Evolutionary conservation across 2,329 filamentous ascomycete genomes (phyloP).

Genomic region (Diaporthe nobilis): DNA sequence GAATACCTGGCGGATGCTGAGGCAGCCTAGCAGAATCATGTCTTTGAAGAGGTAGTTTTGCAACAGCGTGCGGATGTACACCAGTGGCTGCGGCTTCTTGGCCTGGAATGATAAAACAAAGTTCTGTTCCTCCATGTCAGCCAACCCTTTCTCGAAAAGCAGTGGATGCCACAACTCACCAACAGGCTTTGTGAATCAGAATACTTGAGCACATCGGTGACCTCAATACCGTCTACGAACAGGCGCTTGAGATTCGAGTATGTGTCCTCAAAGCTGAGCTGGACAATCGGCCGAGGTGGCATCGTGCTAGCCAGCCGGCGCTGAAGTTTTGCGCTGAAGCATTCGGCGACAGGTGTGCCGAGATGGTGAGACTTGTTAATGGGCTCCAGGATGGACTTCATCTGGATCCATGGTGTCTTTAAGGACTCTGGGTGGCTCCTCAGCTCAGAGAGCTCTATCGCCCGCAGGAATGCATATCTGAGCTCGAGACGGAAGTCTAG

Average conservation of each 20-base stretch:
- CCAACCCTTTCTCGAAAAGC: not conserved
- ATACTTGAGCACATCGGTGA: slow-evolving; percentile 77
- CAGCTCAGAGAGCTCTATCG: slow-evolving; percentile 63
- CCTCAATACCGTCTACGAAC: slow-evolving; percentile 79
- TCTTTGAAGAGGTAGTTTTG: slow-evolving; percentile 82
- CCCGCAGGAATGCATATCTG: slow-evolving; percentile 73
- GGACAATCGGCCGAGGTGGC: slow-evolving; percentile 90
- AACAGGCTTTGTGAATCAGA: slow-evolving; percentile 77
- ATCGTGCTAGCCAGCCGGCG: slow-evolving; percentile 93
- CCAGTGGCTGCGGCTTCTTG: slow-evolving; percentile 84
- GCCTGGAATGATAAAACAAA: slow-evolving; percentile 83
- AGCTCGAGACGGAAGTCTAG: slow-evolving; percentile 77
- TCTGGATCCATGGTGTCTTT: slow-evolving; percentile 66
- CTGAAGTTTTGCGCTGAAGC: slow-evolving; percentile 92
- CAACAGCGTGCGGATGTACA: slow-evolving; percentile 86
- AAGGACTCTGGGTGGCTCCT: slow-evolving; percentile 61
- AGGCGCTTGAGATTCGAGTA: slow-evolving; percentile 78
- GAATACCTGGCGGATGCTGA: slow-evolving; percentile 81
- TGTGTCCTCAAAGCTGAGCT: slow-evolving; percentile 80
- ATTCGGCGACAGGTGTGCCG: slow-evolving; percentile 77
- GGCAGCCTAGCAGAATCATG: slow-evolving; percentile 76
- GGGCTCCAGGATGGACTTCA: slow-evolving; percentile 63
- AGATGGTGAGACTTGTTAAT: slow-evolving; percentile 74
- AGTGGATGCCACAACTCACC: slow-evolving; percentile 60
- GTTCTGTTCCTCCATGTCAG: slow-evolving; percentile 64